Evolutionary conservation across 768 basidiomycete species (phyloP), one percentile per base, ranked within the genome.

Genomic region (Sarcodon sp.): DNA sequence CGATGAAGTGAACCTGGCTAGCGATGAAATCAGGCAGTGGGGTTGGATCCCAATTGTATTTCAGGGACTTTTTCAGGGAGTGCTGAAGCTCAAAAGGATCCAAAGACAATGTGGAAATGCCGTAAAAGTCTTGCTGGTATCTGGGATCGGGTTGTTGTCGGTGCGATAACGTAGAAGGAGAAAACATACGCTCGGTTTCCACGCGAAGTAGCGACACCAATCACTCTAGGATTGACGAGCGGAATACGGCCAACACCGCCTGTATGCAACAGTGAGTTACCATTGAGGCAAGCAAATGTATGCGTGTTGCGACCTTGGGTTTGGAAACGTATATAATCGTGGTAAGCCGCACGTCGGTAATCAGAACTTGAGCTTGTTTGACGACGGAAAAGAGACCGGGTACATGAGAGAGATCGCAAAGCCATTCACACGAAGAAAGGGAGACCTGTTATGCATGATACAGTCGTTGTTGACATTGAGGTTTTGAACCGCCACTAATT

Each of bases 91-190:
- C 91, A 47, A 78, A 74, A 8, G 87, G 80, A 50, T 85, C 71
- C 31, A 94, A 59, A 15, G 83, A 81, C 18, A 96, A 71, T 1
- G 85, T 76, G 6, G 80, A 76, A 58, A 84, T 85, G 11, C 81
- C 70, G 58, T 85, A 77, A 52, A 85, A 87, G 57, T 96, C 92
- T 65, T 94, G 91, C 62, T 94, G 91, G 53, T 93, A 80, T 52
- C 90, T 93, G 56, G 18, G 32, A 10, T 45, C 46, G 49, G 47
- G 50, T 57, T 49, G 51, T 46, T 38, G 48, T 35, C 46, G n/a
- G 11, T 37, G 18, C 38, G 27, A 46, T 34, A 39, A 33, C 8
- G 35, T 37, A 57, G 46, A 58, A 58, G 35, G 35, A 6, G 33
- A 45, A 9, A 27, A 54, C 66, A 32, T 59, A 83, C 88, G 73